Evolutionary conservation across 2,329 filamentous ascomycete genomes (phyloP).

Genomic region (Dothidotthia symphoricarpi): DNA sequence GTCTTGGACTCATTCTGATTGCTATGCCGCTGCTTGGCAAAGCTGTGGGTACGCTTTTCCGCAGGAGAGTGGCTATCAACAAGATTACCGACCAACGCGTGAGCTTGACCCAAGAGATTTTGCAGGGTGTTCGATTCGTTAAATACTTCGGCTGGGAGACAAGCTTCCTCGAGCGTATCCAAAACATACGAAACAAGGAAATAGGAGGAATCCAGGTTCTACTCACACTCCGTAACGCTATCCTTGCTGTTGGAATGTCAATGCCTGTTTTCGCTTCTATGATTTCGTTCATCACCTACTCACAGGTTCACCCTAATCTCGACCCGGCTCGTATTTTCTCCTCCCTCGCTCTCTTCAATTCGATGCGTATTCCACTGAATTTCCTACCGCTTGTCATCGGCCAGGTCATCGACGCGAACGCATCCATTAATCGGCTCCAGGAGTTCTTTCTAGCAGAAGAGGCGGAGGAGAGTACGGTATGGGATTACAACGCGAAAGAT

Average conservation of each 20-base stretch:
- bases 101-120: slow-evolving; percentile 84
- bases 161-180: slow-evolving; percentile 75
- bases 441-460: slow-evolving; percentile 88
- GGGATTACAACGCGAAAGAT: slow-evolving; percentile 52
- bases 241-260: slow-evolving; percentile 80
- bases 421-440: slow-evolving; percentile 79
- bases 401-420: slow-evolving; percentile 85
- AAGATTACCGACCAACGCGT: slow-evolving; percentile 92
- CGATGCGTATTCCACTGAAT: slow-evolving; percentile 84
- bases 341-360: slow-evolving; percentile 90
- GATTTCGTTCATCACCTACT: slow-evolving; percentile 84
- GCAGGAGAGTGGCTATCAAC: slow-evolving; percentile 77
- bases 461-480: slow-evolving; percentile 66
- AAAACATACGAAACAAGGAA: slow-evolving; percentile 70
- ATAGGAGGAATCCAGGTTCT: slow-evolving; percentile 82
- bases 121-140: slow-evolving; percentile 89
- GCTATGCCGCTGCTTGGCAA: slow-evolving; percentile 74
- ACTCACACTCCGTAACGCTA: slow-evolving; percentile 77
- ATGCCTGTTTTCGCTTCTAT: slow-evolving; percentile 93
- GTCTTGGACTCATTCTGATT: slow-evolving; percentile 78
- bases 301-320: slow-evolving; percentile 63
- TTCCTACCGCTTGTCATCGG: slow-evolving; percentile 83
- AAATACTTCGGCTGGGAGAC: slow-evolving; percentile 97
- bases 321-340: slow-evolving; percentile 82
- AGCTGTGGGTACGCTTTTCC: slow-evolving; percentile 74